Base-by-base conservation (phyloP, 352 stramenopile species). In the Stramenopiles sp. region DNA sequence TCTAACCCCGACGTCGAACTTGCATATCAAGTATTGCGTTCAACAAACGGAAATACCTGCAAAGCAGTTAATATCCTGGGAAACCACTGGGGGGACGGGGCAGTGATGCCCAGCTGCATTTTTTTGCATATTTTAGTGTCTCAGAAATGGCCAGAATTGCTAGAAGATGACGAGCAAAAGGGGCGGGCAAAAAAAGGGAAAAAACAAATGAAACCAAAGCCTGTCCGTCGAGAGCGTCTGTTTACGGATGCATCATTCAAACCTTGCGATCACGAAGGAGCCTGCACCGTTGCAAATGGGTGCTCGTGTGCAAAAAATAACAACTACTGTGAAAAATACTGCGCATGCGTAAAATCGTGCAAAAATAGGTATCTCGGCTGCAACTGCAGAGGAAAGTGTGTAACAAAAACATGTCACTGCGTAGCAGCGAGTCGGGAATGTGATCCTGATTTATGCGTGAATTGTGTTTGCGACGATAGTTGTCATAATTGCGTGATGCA, bases 241-340 rank as follows among this genome's bases (percentile, higher is more conserved):
- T 33, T 31, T 49, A 53, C 12, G 53, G 18, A 0, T 74, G 1
- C 33, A 6, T 2, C 78, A 82, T 94, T 93, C 78, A 81, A 87
- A 49, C 85, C 87, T 6, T 97, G 90, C 75, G 82, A 86, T 30
- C 92, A 97, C 77, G 36, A 78, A 0, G 92, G 85, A 32, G 83
- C 86, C 0, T 97, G 92, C 80, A 86, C 86, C 1, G 81, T 88
- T 31, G 80, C 80, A 6, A 89, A 85, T 68, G 25, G 3, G 0
- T 97, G 92, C 74, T 86, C 81, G 4, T 97, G 92, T 79, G 80
- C 93, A 1, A 76, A 88, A 73, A 85, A 90, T 69, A 84, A 83
- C 6, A 83, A 88, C 3, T 93, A 95, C 74, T 97, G 92, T 79
- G 93, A 88, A 3, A 95, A 95, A 79, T 82, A 89, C 49, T 97